These are phyloP conservation scores for Rehmannia glutinosa DNA, from an alignment of 257 asterid genomes.

Conservation along the genomic window DNA sequence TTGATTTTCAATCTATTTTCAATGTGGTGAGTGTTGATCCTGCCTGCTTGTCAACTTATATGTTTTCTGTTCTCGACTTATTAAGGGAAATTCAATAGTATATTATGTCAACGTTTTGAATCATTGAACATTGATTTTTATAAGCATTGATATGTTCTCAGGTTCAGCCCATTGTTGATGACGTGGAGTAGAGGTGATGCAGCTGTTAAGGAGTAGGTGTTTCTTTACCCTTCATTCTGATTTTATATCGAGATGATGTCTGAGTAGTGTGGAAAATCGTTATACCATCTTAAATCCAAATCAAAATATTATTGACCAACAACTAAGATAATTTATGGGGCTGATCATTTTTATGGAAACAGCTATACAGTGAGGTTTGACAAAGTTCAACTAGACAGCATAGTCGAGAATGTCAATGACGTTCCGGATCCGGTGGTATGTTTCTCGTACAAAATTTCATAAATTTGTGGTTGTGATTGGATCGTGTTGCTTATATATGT, in stretches of 20 bases:
- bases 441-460: background rate
- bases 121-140: background rate
- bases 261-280: constrained; percentile 2
- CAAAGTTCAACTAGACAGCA: constrained; percentile 68
- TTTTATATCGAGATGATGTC: constrained; percentile 13
- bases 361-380: constrained; percentile 80
- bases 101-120: background rate
- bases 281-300: background rate
- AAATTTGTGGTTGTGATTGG: background rate
- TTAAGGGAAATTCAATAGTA: background rate
- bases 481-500: constrained; percentile 7
- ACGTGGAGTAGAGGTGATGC: constrained; percentile 82
- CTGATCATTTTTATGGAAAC: constrained; percentile 18
- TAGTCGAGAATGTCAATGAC: constrained; percentile 67
- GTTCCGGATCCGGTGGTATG: constrained; percentile 87
- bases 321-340: background rate
- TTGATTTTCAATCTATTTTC: constrained; percentile 82
- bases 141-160: constrained; percentile 21
- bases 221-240: constrained; percentile 24
- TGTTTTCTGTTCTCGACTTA: background rate
- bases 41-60: background rate
- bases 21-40: constrained; percentile 50
- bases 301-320: background rate
- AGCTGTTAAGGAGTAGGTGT: constrained; percentile 89
- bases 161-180: constrained; percentile 98